Evolutionary conservation across 1,139 yeast species (phyloP).

Genomic region (Suhomyces atakaporum): DNA sequence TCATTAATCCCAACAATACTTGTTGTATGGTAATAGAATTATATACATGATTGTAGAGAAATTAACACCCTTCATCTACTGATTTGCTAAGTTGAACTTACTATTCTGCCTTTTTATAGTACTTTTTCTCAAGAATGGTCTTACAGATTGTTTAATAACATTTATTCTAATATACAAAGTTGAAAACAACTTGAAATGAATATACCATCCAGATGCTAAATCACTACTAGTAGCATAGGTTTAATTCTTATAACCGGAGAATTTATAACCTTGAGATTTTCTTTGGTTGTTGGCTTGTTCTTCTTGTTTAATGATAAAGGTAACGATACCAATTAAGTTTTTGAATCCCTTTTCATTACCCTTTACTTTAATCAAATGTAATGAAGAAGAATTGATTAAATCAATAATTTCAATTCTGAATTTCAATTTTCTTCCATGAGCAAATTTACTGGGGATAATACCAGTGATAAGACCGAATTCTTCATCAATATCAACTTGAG

Average conservation of each 20-base stretch:
- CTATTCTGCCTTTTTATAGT: too few relatives aligned
- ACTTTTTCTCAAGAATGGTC: too few relatives aligned
- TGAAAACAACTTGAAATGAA: too few relatives aligned
- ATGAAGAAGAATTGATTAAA: conserved; percentile 44
- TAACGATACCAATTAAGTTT: conserved; percentile 53
- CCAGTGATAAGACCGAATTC: conserved; percentile 50
- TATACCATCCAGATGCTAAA: too few relatives aligned
- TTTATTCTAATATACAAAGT: conserved; percentile 6
- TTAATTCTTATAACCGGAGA: conserved; percentile 19
- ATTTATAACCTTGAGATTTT: conserved; percentile 19
- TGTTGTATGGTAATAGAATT: too few relatives aligned
- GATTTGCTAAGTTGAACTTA: background rate
- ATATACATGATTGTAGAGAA: too few relatives aligned
- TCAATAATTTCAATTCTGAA: conserved; percentile 50
- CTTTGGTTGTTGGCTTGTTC: conserved; percentile 30
- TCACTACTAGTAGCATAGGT: too few relatives aligned
- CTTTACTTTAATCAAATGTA: conserved; percentile 56
- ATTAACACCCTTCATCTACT: too few relatives aligned
- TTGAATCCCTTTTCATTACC: conserved; percentile 72
- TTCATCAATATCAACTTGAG: conserved; percentile 43
- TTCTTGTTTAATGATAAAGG: conserved; percentile 39
- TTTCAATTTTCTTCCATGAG: conserved; percentile 49
- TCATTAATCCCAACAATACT: too few relatives aligned
- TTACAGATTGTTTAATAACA: conserved; percentile 4
- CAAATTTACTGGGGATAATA: conserved; percentile 48